These are phyloP conservation scores for Mucor plumbeus DNA, from an alignment of 371 early-diverging fungal species.

Conservation along the genomic window DNA sequence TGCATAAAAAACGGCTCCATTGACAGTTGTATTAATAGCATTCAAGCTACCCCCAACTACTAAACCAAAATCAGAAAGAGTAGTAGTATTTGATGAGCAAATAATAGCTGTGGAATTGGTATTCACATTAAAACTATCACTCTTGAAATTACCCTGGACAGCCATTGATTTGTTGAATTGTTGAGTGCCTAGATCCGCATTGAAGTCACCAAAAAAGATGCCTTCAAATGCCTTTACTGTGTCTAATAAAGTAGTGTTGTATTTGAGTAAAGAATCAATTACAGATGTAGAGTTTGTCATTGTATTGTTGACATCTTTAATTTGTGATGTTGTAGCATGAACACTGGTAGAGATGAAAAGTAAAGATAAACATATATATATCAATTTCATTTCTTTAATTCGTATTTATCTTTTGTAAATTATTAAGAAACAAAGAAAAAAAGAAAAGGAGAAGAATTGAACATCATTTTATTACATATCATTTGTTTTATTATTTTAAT, in stretches of 20 bases:
- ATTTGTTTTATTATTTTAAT: not conserved
- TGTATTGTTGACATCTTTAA: not conserved
- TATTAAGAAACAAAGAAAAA: not conserved
- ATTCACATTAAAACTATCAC: slow-evolving; percentile 1
- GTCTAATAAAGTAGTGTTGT: not conserved
- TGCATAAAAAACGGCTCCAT: not conserved
- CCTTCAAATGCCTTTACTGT: slow-evolving; percentile 5
- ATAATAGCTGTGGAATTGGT: not conserved
- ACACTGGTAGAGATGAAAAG: not conserved
- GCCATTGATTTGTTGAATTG: slow-evolving; percentile 16
- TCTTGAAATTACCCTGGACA: slow-evolving; percentile 10
- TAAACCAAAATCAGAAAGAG: not conserved
- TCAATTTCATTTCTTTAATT: not conserved
- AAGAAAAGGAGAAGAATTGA: not conserved
- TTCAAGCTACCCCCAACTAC: slow-evolving; percentile 1
- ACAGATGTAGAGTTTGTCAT: not conserved
- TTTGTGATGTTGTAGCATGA: not conserved
- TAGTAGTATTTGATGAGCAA: not conserved
- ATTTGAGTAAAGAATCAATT: not conserved
- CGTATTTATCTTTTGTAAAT: too few species aligned
- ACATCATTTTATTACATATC: not conserved
- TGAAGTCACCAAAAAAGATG: slow-evolving; percentile 19
- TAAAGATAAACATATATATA: not conserved
- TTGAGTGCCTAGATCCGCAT: slow-evolving; percentile 9
- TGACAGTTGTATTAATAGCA: slow-evolving; percentile 2